Base-by-base conservation (phyloP, 805 yeast genomes). In the Zygosaccharomyces gambellarensis region DNA sequence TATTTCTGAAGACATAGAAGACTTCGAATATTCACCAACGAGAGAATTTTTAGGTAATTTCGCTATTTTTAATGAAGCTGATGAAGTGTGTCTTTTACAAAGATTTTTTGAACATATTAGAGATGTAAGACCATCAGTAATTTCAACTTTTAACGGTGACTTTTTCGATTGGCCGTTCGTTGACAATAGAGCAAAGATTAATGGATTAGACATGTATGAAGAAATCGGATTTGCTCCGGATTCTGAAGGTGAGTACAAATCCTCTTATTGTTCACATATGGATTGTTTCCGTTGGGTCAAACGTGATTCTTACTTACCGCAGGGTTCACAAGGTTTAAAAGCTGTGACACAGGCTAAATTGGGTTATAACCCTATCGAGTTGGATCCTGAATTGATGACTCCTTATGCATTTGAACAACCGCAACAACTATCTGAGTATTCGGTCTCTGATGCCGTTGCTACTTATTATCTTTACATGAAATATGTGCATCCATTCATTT, bases 91-190 rank as follows among this genome's bases (percentile, higher is more conserved):
- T 4, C 71, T 90, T 5, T 67, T 94, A 29, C 72, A 76, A 47
- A 72, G 87, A 49, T 94, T 95, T 62, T 95, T 88, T 65, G 96
- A 87, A 58, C 99, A 94, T 64, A 79, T 94, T 22, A 73, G 90
- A 54, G 98, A 94, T 39, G 86, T 78, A 3, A 77, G 80, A 57
- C 99, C 99, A 1, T 92, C 98, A 0, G 96, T 94, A n/a, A 94
- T 95, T 48, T 96, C 97, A 1, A 94, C 99, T 0, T 94, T 88
- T 61, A 94, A 94, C 70, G 99, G 99, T 75, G 99, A 94, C 65
- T 92, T 90, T 63, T 94, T 94, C 70, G 99, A 94, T 74, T 94
- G 99, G 98, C 99, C 99, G 1, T 94, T 90, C 65, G 92, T 94
- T 2, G 98, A 90, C 57, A 84, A 87, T 11, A 76, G 99, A 63